Base-by-base conservation (phyloP, 768 basidiomycete species). In the Termitomyces sp. region DNA sequence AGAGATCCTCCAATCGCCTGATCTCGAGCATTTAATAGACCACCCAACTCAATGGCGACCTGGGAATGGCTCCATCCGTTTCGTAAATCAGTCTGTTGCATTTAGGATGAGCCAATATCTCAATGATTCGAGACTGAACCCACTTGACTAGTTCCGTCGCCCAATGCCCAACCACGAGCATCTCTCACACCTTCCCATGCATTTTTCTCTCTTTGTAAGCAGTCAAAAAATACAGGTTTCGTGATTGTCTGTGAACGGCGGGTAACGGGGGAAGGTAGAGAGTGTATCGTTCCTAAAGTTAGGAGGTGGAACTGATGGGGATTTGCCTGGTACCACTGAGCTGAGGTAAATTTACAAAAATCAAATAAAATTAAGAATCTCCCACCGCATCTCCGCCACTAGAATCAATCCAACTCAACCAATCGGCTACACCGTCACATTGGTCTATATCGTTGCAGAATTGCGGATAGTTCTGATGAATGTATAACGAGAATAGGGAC, bases 391-490 rank as follows among this genome's bases (percentile, higher is more conserved):
- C 84, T 12, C 84, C 84, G 5, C 81, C 82, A 61, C 83, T 82
- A 1, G 80, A 80, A 65, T 95, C 93, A 10, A 84, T 75, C 80
- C 83, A 87, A 61, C 92, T 94, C 58, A 94, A 70, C 73, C 83
- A 85, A 46, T 93, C 92, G 8, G 82, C 77, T 13, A 94, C 69
- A 3, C 78, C 81, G 4, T 80, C 81, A 63, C 85, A 86, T 53
- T 98, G 80, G 7, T 94, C 90, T 4, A 94, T 70, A 38, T 87
- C 83, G 43, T 79, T 75, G 66, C 91, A 94, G 66, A 92, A 98
- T 56, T 88, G 86, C 0, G 87, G 80, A 63, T 95, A 93, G 67
- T 97, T 98, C 70, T 98, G 94, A 63, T 99, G 97, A 9, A 95
- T 78, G 68, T 98, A 99, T 7, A 96, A 71, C 3, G 88, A 87